Evolutionary conservation across 352 stramenopile genomes (phyloP).

Genomic region (Phytopythium boreale): DNA sequence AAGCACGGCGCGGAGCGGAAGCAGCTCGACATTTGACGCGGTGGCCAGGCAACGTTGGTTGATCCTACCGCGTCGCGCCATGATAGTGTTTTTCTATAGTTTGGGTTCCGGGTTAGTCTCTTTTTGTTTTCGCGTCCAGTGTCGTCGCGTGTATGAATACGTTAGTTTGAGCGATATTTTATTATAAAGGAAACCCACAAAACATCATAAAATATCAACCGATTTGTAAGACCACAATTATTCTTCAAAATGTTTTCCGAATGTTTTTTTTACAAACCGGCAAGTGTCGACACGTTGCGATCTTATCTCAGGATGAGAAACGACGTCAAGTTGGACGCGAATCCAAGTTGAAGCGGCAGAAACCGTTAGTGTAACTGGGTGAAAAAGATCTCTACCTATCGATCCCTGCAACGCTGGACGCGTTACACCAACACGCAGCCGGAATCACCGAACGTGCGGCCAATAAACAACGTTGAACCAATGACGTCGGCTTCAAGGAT

Average conservation of each 20-base stretch:
- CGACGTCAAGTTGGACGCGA: neutral
- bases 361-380: neutral
- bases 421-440: neutral
- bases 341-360: neutral
- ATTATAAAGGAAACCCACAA: neutral
- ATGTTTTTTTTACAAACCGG: too few species aligned
- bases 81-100: neutral
- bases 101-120: neutral
- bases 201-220: neutral
- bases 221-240: neutral
- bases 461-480: neutral
- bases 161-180: neutral
- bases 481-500: neutral
- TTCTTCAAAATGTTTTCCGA: neutral
- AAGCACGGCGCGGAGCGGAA: conserved; percentile 4
- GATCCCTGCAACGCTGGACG: neutral
- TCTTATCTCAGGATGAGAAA: neutral
- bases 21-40: conserved; percentile 2
- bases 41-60: neutral
- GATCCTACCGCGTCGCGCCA: too few species aligned
- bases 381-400: neutral
- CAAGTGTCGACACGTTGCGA: neutral
- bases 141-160: conserved; percentile 1
- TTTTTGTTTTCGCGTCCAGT: neutral
- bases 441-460: neutral